Evolutionary conservation across 2,329 filamentous ascomycete genomes (phyloP), one percentile per base, ranked within the genome.

Genomic region (Neoarthrinium moseri): DNA sequence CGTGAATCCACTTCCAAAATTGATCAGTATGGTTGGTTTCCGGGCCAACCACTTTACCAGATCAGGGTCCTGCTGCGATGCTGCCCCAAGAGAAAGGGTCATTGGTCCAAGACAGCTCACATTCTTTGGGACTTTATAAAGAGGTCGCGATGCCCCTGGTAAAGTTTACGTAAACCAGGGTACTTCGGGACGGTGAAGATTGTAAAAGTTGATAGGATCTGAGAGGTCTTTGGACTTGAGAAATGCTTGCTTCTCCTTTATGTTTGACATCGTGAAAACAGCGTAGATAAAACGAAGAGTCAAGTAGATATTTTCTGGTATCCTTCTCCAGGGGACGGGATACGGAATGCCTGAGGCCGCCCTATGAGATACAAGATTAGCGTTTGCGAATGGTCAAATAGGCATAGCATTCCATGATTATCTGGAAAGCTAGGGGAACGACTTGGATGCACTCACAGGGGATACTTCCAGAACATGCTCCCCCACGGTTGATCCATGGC

Each of bases 91-190:
- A 4, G 45, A 40, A 3, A 61, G 23, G 8, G 52, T 35, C 22
- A 63, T 58, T 5, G 60, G 57, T 0, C 60, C 59, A 3, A 48
- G 50, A 12, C 20, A 21, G 1, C 49, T 52, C 23, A 59, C 52
- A 26, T 60, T 57, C 18, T 36, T 4, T 6, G 57, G 50, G 18
- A 60, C 29, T 18, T 41, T 26, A 10, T 54, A 49, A 13, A 62
- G 15, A 1, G 60, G 59, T 7, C 59, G 37, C 11, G 48, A 49
- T 17, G 55, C 60, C 6, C 56, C 62, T 0, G 50, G 46, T 7
- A 61, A 49, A 3, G 55, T 52, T 42, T 55, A 56, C 5, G 56
- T 48, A 10, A 67, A 56, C 51, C 54, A 57, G 4, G 54, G 56
- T 2, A 55, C 53, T 18, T 55, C 39, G 15, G 51, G 51, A 1